Percentiles rank a stretch among this genome's conserved stretches.
Evolutionary conservation across 2,329 filamentous ascomycete genomes (phyloP).

Genomic region (Akanthomyces dipterigenus): DNA sequence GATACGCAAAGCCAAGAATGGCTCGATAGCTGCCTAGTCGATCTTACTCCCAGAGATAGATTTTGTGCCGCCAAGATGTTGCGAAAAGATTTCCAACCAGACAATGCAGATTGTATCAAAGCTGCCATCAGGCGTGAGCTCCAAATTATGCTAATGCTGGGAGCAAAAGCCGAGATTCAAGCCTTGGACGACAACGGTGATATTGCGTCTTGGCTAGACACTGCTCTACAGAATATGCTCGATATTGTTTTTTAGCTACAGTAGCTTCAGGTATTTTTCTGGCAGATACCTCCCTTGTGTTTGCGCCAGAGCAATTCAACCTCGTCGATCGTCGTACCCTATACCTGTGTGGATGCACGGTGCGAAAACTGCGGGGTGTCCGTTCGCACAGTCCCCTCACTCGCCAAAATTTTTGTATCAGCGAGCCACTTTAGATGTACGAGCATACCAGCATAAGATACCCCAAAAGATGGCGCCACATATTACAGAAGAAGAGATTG

Average conservation of each 20-base stretch:
- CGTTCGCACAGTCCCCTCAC: slow-evolving; percentile 33
- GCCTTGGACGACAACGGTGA: slow-evolving; percentile 52
- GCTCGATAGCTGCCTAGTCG: not conserved
- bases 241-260: not conserved
- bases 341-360: slow-evolving; percentile 19
- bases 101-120: slow-evolving; percentile 24
- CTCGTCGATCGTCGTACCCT: slow-evolving; percentile 17
- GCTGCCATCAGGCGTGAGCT: slow-evolving; percentile 47
- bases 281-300: not conserved
- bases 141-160: slow-evolving; percentile 67
- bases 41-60: slow-evolving; percentile 51
- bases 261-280: not conserved
- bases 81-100: slow-evolving; percentile 28
- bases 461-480: slow-evolving; percentile 37
- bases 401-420: slow-evolving; percentile 24
- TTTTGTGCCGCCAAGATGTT: slow-evolving; percentile 50
- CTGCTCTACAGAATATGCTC: slow-evolving; percentile 25
- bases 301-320: not conserved
- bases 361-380: slow-evolving; percentile 30
- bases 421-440: not conserved
- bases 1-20: not conserved
- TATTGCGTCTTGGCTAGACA: slow-evolving; percentile 44
- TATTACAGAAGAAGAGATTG: slow-evolving; percentile 72
- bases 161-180: slow-evolving; percentile 73
- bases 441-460: not conserved